Evolutionary conservation across 1,139 yeast genomes (phyloP), one percentile per base, ranked within the genome.

Genomic region (Kodamaea plutei): DNA sequence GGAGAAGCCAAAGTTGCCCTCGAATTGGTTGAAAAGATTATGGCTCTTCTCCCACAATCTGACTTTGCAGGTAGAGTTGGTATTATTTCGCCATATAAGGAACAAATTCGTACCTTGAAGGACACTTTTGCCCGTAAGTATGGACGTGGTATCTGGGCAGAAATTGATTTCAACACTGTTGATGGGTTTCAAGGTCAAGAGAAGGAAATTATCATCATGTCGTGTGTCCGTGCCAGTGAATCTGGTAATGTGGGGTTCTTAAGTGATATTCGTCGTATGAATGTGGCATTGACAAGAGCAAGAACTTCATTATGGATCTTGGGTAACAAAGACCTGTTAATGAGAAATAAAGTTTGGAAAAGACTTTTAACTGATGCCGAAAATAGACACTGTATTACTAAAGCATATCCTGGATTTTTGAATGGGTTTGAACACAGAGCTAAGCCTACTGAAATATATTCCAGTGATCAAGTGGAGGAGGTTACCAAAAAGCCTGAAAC

Each of bases 161-260:
- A 76, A 38, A 76, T 93, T 31, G 95, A 85, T 51, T 88, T 93
- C 61, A 88, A 89, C 48, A 88, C 99, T 0, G 91, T 91, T 35
- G 98, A 91, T 66, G 98, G 98, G 1, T 91, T 88, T 53, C 98
- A 91, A 64, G 98, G 98, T 45, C 97, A 91, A 56, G 98, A 91
- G 52, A 91, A 89, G 54, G 97, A 91, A 44, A 79, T 93, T 32
- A 85, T 91, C 40, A 76, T 91, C 27, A 79, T 91, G 69, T 88
- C 97, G 0, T 89, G 97, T 74, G 98, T 93, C 6, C 73, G 98
- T 50, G 95, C 96, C 3, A 78, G 76, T 50, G 76, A 72, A 10
- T 52, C 58, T 4, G 69, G 70, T 4, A 76, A 85, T 33, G 91
- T 89, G 40, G 97, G 97, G 16, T 89, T 89, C 57, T 73, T 89